These are phyloP conservation scores for Avena sativa DNA, from an alignment of 176 grass and related monocot genomes.

Conservation along the genomic window DNA sequence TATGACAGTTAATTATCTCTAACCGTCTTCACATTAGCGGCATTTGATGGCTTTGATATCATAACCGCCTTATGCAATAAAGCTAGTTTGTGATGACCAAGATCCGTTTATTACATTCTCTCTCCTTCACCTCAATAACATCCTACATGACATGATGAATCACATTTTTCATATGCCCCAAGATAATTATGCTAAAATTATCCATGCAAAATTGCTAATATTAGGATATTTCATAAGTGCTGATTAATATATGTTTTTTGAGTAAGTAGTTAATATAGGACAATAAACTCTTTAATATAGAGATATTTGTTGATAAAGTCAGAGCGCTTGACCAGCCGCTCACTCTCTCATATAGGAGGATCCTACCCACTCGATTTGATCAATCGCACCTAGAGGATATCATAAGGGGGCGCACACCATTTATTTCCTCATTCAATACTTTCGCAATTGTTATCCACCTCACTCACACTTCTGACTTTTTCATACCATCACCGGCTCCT, in stretches of 20 bases:
- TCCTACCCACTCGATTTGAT: neutral
- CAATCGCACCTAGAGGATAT: neutral
- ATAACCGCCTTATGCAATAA: neutral
- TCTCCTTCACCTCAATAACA: neutral
- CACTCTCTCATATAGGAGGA: neutral
- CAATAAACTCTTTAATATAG: neutral
- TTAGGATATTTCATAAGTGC: neutral
- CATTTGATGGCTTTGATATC: neutral
- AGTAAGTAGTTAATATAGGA: slow-evolving; percentile 7
- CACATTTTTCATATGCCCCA: neutral
- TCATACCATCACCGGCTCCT: neutral
- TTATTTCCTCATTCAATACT: neutral
- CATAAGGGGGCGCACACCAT: neutral
- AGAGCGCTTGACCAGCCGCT: neutral
- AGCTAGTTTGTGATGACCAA: neutral
- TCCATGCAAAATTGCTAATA: neutral
- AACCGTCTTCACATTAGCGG: neutral
- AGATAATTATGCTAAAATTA: neutral
- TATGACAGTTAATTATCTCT: neutral
- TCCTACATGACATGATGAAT: neutral
- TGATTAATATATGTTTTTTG: neutral
- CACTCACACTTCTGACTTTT: neutral
- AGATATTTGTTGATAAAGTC: neutral
- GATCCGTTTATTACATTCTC: neutral
- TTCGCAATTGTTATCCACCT: neutral